Percentiles rank a stretch among this genome's conserved stretches.
phyloP scores from a whole-genome alignment of 2,329 filamentous ascomycete species.

The Chaetomiaceae sp. region DNA sequence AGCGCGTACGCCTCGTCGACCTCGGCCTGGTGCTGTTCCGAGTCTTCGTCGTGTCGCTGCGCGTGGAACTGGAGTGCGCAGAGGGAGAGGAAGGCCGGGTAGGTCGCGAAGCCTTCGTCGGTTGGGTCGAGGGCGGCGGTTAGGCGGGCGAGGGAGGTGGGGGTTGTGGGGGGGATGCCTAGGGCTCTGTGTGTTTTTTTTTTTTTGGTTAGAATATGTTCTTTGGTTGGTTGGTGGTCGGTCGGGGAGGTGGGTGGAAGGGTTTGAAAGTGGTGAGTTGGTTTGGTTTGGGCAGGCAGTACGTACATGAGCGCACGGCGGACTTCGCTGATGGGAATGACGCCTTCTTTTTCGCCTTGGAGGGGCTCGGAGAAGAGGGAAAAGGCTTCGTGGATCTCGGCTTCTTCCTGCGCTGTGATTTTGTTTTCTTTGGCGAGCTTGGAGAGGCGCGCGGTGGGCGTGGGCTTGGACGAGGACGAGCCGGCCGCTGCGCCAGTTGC shows the following conservation, averaged over 20 bases:
- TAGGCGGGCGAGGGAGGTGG: constrained; percentile 69
- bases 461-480: constrained; percentile 23
- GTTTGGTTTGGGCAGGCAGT: no score
- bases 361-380: constrained; percentile 70
- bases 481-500: constrained; percentile 23
- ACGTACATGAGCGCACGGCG: constrained; percentile 67
- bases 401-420: constrained; percentile 76
- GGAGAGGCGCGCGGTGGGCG: constrained; percentile 55
- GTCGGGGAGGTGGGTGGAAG: not conserved
- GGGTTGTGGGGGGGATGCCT: constrained; percentile 61
- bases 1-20: constrained; percentile 77
- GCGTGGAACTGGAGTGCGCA: constrained; percentile 79
- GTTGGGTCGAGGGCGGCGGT: constrained; percentile 79
- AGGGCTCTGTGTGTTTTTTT: constrained; percentile 68
- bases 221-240: not conserved
- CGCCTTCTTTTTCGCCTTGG: constrained; percentile 66
- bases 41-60: constrained; percentile 36
- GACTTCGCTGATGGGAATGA: constrained; percentile 63
- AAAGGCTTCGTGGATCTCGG: constrained; percentile 88
- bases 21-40: constrained; percentile 55
- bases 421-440: constrained; percentile 91
- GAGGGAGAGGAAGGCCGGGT: constrained; percentile 78
- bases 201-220: no score
- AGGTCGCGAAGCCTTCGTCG: constrained; percentile 69
- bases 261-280: no score